Percentiles rank a stretch among this genome's conserved stretches.
phyloP scores from a whole-genome alignment of 371 early-diverging fungal genomes.

The Mucor plumbeus region DNA sequence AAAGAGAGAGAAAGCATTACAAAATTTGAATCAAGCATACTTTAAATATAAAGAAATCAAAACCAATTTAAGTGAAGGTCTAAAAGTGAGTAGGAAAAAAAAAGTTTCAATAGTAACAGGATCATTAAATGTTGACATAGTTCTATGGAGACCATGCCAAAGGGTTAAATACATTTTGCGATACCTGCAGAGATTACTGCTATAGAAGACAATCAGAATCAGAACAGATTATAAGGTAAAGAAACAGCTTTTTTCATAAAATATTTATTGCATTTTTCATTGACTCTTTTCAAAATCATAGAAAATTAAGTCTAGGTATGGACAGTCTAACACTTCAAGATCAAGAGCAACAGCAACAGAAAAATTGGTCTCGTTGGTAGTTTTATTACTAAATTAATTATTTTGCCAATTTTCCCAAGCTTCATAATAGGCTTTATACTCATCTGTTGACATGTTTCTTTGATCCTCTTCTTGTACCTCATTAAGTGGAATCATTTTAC shows the following conservation, averaged over 20 bases:
- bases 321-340: slow-evolving; percentile 9
- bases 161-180: slow-evolving; percentile 59
- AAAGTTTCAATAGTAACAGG: not conserved
- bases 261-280: not conserved
- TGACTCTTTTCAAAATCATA: not conserved
- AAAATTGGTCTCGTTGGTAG: slow-evolving; percentile 10
- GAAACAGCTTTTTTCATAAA: too few species aligned
- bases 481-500: slow-evolving; percentile 57
- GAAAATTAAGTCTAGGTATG: slow-evolving; percentile 14
- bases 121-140: slow-evolving; percentile 29
- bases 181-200: slow-evolving; percentile 71
- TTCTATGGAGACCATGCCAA: slow-evolving; percentile 75
- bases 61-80: slow-evolving; percentile 71
- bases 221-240: slow-evolving; percentile 30
- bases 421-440: slow-evolving; percentile 62
- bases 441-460: slow-evolving; percentile 62
- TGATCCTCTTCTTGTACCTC: slow-evolving; percentile 65
- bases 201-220: slow-evolving; percentile 71
- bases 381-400: slow-evolving; percentile 6
- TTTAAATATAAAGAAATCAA: slow-evolving; percentile 70
- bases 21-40: slow-evolving; percentile 72
- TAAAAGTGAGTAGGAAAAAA: slow-evolving; percentile 36
- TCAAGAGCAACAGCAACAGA: not conserved
- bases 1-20: slow-evolving; percentile 70
- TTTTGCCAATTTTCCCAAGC: slow-evolving; percentile 57